Conservation (phyloP, 129 eudicot species). For the Oenanthe sinensis region DNA sequence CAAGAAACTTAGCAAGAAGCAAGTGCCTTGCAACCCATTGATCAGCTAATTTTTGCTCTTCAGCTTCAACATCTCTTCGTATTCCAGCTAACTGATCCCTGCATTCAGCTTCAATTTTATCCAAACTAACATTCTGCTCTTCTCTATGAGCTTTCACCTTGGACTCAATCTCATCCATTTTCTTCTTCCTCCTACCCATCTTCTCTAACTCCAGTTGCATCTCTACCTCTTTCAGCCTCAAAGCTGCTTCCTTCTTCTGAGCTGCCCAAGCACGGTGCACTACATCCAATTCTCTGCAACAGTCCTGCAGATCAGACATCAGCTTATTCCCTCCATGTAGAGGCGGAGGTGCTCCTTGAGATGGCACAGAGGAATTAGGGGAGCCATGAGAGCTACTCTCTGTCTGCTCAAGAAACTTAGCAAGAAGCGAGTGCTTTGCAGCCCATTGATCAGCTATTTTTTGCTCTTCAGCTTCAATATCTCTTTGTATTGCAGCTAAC, state of each 20-base stretch:
- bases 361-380: no score
- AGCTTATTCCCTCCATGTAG: conserved; percentile 19
- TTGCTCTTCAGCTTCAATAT: conserved; percentile 55
- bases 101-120: no score
- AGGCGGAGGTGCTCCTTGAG: no score
- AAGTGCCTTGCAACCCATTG: no score
- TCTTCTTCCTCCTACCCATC: conserved; percentile 39
- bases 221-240: conserved; percentile 57
- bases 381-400: no score
- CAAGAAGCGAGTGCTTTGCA: no score
- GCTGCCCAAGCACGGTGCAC: conserved; percentile 52
- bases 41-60: conserved; percentile 62
- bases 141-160: conserved; percentile 45
- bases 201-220: conserved; percentile 60
- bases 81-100: conserved; percentile 47
- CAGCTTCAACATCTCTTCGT: conserved; percentile 52
- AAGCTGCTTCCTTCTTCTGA: conserved; percentile 54
- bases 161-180: conserved; percentile 53
- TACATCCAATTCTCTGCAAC: conserved; percentile 53
- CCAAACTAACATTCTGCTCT: conserved; percentile 33
- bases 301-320: conserved; percentile 42
- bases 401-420: no score
- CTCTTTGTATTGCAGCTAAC: conserved; percentile 44
- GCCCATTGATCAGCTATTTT: no score
- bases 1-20: no score